Evolutionary conservation across 139 green algal species (phyloP).

Genomic region (Tetradesmus obliquus): DNA sequence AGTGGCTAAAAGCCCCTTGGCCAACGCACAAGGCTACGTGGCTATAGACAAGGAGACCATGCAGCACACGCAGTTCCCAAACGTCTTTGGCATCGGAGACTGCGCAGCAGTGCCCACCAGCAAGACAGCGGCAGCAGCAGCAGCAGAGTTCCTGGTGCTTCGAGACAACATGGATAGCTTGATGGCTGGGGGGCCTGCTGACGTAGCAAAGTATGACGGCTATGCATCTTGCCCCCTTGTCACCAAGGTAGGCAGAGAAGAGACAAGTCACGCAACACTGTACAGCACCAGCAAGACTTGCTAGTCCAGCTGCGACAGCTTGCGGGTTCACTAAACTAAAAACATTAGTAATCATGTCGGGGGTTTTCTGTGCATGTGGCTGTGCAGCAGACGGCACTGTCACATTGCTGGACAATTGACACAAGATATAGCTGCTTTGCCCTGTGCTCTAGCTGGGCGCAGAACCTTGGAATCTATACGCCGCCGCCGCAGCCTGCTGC

Average conservation of each 20-base stretch:
- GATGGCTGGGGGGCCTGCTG: neutral
- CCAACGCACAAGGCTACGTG: too few species aligned
- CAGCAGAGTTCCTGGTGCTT: constrained; percentile 34
- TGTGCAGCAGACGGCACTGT: too few species aligned
- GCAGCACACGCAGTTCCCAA: constrained; percentile 30
- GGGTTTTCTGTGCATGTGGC: too few species aligned
- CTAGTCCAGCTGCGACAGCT: too few species aligned
- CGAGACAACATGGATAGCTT: constrained; percentile 34
- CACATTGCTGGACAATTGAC: too few species aligned
- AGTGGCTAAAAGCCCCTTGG: too few species aligned
- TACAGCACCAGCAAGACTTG: too few species aligned
- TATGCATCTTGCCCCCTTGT: constrained; percentile 18
- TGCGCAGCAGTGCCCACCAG: constrained; percentile 26
- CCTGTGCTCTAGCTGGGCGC: neutral
- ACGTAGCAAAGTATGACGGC: constrained; percentile 21
- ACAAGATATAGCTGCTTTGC: neutral
- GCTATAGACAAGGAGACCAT: neutral
- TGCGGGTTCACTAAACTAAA: too few species aligned
- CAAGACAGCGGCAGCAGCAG: constrained; percentile 32
- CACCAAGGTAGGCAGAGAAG: neutral
- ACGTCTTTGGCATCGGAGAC: constrained; percentile 38
- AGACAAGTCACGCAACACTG: too few species aligned
- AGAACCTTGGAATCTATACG: neutral
- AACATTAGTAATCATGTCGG: too few species aligned
- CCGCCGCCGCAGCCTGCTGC: too few species aligned